phyloP scores from a whole-genome alignment of 2,329 filamentous ascomycete genomes.

The Aspergillus niger region DNA sequence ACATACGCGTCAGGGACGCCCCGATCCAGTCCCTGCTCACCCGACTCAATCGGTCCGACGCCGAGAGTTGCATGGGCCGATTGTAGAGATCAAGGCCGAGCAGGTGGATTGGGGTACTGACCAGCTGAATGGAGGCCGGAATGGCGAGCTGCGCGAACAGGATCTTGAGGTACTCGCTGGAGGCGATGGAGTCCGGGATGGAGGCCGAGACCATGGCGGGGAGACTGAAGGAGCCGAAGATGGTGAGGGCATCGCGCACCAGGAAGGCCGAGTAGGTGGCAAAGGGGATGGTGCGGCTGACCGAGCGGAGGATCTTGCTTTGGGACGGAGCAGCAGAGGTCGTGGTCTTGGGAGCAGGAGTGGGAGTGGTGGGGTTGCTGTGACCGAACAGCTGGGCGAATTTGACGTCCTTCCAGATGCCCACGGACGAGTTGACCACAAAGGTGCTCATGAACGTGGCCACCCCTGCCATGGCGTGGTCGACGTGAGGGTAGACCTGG shows the following conservation, averaged over 20 bases:
- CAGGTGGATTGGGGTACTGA: conserved; percentile 80
- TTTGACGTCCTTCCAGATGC: conserved; percentile 35
- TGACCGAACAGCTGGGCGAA: conserved; percentile 68
- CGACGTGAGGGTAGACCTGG: conserved; percentile 57
- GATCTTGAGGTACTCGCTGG: conserved; percentile 25
- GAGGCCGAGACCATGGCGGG: conserved; percentile 24
- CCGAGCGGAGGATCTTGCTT: conserved; percentile 13
- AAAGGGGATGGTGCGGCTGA: conserved; percentile 56
- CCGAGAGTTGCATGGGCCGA: conserved; percentile 50
- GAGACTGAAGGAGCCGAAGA: conserved; percentile 58
- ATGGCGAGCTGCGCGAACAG: conserved; percentile 68
- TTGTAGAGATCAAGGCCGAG: conserved; percentile 86
- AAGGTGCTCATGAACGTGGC: conserved; percentile 65
- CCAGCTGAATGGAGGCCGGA: conserved; percentile 73
- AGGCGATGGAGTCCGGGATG: conserved; percentile 26
- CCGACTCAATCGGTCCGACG: conserved; percentile 60
- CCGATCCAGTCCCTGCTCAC: conserved; percentile 74
- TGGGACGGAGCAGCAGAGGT: conserved; percentile 7
- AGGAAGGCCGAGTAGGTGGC: conserved; percentile 64
- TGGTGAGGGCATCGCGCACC: conserved; percentile 76
- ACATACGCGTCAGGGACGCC: conserved; percentile 72
- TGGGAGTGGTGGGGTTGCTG: conserved; percentile 6
- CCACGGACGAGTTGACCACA: conserved; percentile 35
- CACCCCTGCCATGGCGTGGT: conserved; percentile 53
- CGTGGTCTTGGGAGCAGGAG: conserved; percentile 4